Conservation (phyloP, 106 monocot genomes). For the Acorus gramineus region DNA sequence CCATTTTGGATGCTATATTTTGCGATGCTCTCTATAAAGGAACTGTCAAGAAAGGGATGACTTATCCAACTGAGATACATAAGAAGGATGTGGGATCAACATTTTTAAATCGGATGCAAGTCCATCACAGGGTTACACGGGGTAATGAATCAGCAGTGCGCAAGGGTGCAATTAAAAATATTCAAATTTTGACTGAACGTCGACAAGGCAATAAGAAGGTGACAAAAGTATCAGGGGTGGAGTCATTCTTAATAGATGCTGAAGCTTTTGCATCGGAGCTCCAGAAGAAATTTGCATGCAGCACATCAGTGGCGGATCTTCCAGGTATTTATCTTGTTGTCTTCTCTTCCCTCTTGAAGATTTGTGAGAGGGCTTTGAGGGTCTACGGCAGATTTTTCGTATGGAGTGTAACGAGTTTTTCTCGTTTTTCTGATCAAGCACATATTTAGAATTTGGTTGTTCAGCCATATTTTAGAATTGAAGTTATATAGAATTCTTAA, state of each 20-base stretch:
- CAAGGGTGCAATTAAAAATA: constrained; percentile 62
- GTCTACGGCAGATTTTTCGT: too few species aligned
- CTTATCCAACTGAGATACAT: constrained; percentile 83
- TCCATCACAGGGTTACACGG: constrained; percentile 57
- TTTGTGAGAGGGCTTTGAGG: background rate
- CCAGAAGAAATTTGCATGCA: constrained; percentile 99
- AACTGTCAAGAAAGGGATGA: constrained; percentile 67
- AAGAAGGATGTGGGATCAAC: constrained; percentile 82
- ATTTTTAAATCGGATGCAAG: constrained; percentile 86
- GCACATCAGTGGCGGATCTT: constrained; percentile 80
- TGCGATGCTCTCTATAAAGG: constrained; percentile 98
- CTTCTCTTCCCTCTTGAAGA: background rate
- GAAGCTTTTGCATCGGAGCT: constrained; percentile 79
- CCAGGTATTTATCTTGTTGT: constrained; percentile 46
- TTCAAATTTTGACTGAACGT: constrained; percentile 88
- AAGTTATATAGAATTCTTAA: too few species aligned
- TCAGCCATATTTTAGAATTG: too few species aligned
- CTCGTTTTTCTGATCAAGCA: too few species aligned
- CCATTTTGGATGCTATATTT: constrained; percentile 65
- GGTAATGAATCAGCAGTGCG: constrained; percentile 49
- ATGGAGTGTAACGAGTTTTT: too few species aligned
- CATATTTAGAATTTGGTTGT: too few species aligned
- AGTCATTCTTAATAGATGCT: constrained; percentile 78
- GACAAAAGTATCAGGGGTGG: constrained; percentile 76
- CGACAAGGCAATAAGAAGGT: constrained; percentile 97